Conservation (phyloP, 495 filamentous ascomycete species). For the Recurvomyces mirabilis region DNA sequence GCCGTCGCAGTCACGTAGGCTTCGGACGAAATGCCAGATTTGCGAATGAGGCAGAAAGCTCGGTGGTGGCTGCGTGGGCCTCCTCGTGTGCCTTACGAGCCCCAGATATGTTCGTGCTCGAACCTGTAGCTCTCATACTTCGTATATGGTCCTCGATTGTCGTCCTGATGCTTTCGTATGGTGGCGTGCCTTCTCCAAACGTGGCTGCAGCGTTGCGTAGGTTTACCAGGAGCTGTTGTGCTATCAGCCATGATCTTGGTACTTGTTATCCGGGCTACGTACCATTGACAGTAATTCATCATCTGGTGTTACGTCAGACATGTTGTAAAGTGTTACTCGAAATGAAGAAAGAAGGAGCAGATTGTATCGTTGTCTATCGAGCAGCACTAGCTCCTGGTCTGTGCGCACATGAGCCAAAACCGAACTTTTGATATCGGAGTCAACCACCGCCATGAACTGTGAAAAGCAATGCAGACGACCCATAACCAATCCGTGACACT, state of each 20-base stretch:
- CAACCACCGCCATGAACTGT: too few species aligned
- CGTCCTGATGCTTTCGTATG: slow-evolving; percentile 14
- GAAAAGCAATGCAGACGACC: too few species aligned
- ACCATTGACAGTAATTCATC: slow-evolving; percentile 18
- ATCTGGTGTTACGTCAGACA: too few species aligned
- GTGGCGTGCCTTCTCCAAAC: slow-evolving; percentile 14
- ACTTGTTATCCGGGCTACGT: too few species aligned
- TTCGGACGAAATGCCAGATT: slow-evolving; percentile 11
- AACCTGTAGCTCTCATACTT: slow-evolving; percentile 1
- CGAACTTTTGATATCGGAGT: too few species aligned
- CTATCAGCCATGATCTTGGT: too few species aligned
- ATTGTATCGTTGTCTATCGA: background rate
- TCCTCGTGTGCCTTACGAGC: background rate
- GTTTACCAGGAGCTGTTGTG: slow-evolving; percentile 13
- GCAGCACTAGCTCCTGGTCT: background rate
- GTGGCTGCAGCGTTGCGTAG: slow-evolving; percentile 16
- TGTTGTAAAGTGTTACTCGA: too few species aligned
- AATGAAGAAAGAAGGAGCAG: too few species aligned
- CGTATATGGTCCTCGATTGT: slow-evolving; percentile 13
- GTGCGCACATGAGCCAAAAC: too few species aligned
- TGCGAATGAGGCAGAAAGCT: background rate
- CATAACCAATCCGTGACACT: too few species aligned
- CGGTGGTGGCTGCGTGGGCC: background rate
- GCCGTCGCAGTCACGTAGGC: background rate
- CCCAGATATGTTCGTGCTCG: slow-evolving; percentile 3